Evolutionary conservation across 169 alveolate genomes (phyloP).

Genomic region (Cryptosporidium bovis): DNA sequence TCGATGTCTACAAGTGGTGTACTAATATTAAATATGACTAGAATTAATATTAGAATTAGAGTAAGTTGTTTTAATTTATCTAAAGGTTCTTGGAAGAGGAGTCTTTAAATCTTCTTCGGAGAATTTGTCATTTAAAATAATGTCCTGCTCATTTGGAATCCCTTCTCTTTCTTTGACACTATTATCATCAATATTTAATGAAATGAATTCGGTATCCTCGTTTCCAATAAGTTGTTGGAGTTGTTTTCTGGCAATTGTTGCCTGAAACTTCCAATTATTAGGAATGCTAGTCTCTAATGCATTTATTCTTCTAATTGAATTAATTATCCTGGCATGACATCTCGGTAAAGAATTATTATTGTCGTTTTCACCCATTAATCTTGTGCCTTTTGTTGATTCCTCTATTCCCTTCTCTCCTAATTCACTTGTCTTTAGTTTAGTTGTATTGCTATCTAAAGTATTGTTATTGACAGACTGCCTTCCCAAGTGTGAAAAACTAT

Average conservation of each 20-base stretch:
- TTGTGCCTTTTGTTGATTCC: not conserved
- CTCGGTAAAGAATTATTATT: slow-evolving; percentile 11
- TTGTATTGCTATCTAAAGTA: not conserved
- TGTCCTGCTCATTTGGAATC: not conserved
- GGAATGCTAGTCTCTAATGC: slow-evolving; percentile 22
- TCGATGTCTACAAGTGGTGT: too few relatives aligned
- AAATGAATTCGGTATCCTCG: slow-evolving; percentile 33
- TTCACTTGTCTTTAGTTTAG: too few relatives aligned
- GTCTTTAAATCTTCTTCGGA: slow-evolving; percentile 53
- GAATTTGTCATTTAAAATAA: not conserved
- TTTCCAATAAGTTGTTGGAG: slow-evolving; percentile 28
- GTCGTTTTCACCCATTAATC: not conserved
- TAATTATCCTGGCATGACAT: not conserved
- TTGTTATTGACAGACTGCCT: slow-evolving; percentile 32
- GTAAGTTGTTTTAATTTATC: not conserved
- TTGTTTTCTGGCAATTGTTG: slow-evolving; percentile 69
- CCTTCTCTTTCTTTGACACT: not conserved
- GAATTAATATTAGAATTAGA: too few relatives aligned
- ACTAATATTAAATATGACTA: too few relatives aligned
- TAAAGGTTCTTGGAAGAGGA: slow-evolving; percentile 43
- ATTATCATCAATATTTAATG: too few relatives aligned
- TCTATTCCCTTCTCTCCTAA: not conserved
- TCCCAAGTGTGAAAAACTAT: slow-evolving; percentile 65
- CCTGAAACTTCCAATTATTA: slow-evolving; percentile 70
- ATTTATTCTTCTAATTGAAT: slow-evolving; percentile 42